phyloP scores from a whole-genome alignment of 192 early-diverging fungal species.

The Thoreauomyces humboldtii region DNA sequence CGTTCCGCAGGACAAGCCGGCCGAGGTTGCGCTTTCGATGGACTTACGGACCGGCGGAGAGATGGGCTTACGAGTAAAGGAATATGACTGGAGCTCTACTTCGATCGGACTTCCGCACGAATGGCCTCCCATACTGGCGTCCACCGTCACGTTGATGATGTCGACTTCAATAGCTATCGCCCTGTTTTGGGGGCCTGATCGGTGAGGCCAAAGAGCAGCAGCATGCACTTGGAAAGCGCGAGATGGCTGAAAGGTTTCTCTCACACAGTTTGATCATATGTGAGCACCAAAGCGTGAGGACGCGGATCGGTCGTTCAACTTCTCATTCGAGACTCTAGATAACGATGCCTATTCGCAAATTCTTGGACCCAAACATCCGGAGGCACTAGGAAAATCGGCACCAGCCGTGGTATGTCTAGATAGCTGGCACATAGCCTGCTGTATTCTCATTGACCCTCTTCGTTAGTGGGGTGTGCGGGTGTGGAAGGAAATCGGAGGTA shows the following conservation, averaged over 20 bases:
- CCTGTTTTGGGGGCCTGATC: conserved; percentile 15
- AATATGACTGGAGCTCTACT: conserved; percentile 10
- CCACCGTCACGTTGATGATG: conserved; percentile 7
- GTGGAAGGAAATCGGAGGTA: no score
- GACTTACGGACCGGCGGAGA: no score
- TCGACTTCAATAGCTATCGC: neutral
- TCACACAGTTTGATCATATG: neutral
- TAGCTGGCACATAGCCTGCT: no score
- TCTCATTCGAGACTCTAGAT: neutral
- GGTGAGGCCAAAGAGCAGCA: no score
- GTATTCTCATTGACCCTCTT: no score
- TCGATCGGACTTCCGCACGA: neutral
- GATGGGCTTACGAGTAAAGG: neutral
- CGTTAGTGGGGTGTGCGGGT: no score
- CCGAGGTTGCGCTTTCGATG: no score
- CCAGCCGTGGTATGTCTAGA: no score
- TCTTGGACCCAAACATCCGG: neutral
- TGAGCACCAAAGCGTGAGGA: neutral
- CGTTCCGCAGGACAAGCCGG: no score
- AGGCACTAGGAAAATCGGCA: neutral
- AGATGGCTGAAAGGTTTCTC: neutral
- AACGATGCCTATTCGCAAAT: neutral
- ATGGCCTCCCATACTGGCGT: conserved; percentile 2
- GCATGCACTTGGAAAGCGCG: no score
- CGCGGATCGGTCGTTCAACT: neutral